These are phyloP conservation scores for Cladophialophora immunda DNA, from an alignment of 2,329 filamentous ascomycete genomes.

Conservation along the genomic window DNA sequence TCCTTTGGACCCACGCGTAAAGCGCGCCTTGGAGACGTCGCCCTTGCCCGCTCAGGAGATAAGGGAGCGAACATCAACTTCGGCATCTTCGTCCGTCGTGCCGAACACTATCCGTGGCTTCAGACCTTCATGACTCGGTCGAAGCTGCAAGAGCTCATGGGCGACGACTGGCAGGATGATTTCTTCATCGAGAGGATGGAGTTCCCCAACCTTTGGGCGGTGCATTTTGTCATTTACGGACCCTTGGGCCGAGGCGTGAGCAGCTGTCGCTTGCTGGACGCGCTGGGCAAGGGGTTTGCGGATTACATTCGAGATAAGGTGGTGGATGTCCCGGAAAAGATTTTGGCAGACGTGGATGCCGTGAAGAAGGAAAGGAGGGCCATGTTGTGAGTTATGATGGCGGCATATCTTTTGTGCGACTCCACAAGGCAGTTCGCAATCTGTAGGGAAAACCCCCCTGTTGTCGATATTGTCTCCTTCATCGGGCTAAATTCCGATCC, in stretches of 20 bases:
- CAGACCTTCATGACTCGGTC: slow-evolving; percentile 51
- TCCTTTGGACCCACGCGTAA: slow-evolving; percentile 44
- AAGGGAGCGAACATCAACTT: slow-evolving; percentile 55
- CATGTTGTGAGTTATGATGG: slow-evolving; percentile 32
- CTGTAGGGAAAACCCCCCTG: background rate
- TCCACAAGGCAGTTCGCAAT: background rate
- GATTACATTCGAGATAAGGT: slow-evolving; percentile 59
- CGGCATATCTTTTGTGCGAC: background rate
- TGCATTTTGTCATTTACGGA: slow-evolving; percentile 62
- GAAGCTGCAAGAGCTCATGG: slow-evolving; percentile 52
- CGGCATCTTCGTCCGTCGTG: slow-evolving; percentile 48
- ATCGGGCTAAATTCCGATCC: background rate
- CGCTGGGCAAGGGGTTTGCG: slow-evolving; percentile 62
- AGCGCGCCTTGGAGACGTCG: slow-evolving; percentile 54
- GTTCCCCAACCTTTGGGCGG: slow-evolving; percentile 55
- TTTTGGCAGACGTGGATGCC: slow-evolving; percentile 31
- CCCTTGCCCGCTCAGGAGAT: slow-evolving; percentile 54
- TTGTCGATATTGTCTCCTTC: background rate
- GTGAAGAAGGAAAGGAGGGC: slow-evolving; percentile 33
- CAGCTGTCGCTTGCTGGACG: slow-evolving; percentile 58
- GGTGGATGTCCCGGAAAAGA: slow-evolving; percentile 50
- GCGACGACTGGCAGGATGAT: slow-evolving; percentile 55
- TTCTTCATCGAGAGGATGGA: slow-evolving; percentile 59
- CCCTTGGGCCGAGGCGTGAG: slow-evolving; percentile 58
- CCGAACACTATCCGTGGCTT: slow-evolving; percentile 48